These are phyloP conservation scores for Heterococcus sp. DNA, from an alignment of 108 stramenopile species.

Conservation along the genomic window DNA sequence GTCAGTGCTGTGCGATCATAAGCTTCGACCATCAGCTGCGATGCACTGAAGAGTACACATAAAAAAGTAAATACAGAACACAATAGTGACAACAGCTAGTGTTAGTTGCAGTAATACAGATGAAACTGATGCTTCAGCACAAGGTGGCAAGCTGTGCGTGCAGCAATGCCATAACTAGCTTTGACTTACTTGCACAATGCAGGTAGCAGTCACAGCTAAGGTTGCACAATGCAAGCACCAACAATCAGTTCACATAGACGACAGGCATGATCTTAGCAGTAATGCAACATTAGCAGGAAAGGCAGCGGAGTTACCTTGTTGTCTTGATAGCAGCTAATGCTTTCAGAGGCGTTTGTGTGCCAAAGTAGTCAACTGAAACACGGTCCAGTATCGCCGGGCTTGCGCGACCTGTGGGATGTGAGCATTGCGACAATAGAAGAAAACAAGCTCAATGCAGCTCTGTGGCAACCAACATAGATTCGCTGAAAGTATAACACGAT, in stretches of 20 bases:
- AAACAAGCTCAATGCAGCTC: not conserved
- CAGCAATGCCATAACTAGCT: not conserved
- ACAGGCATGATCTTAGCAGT: too few relatives aligned
- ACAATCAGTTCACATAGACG: too few relatives aligned
- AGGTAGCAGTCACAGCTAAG: not conserved
- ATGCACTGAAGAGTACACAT: constrained; percentile 45
- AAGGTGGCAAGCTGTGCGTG: not conserved
- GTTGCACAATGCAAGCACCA: not conserved
- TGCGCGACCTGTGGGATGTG: not conserved
- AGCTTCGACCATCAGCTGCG: constrained; percentile 75
- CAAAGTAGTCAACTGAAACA: constrained; percentile 84
- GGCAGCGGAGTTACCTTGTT: constrained; percentile 69
- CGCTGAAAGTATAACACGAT: not conserved
- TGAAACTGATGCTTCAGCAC: not conserved
- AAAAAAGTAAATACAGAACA: not conserved
- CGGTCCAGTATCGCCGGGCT: constrained; percentile 78
- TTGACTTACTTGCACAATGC: not conserved
- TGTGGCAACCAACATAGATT: not conserved
- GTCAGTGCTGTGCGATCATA: constrained; percentile 74
- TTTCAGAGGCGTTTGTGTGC: constrained; percentile 78
- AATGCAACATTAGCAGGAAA: too few relatives aligned
- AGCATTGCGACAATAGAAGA: not conserved
- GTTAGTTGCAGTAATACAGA: not conserved
- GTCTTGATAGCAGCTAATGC: constrained; percentile 72
- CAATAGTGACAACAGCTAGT: constrained; percentile 47